Base-by-base conservation (phyloP, 768 basidiomycete species). In the Trametes villosa region DNA sequence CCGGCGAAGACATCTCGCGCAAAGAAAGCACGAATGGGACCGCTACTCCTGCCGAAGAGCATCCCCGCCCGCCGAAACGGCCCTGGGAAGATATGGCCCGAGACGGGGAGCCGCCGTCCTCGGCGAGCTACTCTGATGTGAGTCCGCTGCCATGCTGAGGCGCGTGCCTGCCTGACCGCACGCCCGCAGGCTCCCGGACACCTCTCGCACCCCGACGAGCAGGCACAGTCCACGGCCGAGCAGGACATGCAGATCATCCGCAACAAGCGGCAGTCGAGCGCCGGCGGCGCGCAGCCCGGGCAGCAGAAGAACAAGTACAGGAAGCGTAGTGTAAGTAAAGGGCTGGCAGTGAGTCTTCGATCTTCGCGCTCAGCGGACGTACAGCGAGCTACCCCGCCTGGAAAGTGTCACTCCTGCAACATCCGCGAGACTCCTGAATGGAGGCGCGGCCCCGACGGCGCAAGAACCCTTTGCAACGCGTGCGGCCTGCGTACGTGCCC, bases 361-460 rank as follows among this genome's bases (percentile, higher is more conserved):
- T 67, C 66, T 67, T 65, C 47, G 27, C 40, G 40, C 41, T 54
- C 45, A 55, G 34, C 31, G 38, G 27, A 22, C 15, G 34, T 77
- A 69, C 69, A 93, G 91, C 86, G 91, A 66, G 89, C 91, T 44
- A 91, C 88, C 36, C 91, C 91, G 18, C 91, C 91, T 5, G 91
- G 91, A 11, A 91, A 92, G 70, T 93, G 91, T 68, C 89, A 92
- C 74, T 92, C 91, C 31, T 93, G 91, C 71, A 90, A 91, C 75
- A 92, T 92, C 57, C 80, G 88, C 59, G 91, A 93, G 71, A 93
- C 91, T 4, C 91, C 91, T n/a, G 91, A 93, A 72, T 93, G 91
- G 91, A 75, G 91, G 53, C 83, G 91, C 26, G 91, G 91, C 17
- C 91, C 91, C 3, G 91, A 92, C 68, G 91, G 91, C 4, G 91